Conservation (phyloP, 345 rosid genomes). For the Corchorus olitorius region DNA sequence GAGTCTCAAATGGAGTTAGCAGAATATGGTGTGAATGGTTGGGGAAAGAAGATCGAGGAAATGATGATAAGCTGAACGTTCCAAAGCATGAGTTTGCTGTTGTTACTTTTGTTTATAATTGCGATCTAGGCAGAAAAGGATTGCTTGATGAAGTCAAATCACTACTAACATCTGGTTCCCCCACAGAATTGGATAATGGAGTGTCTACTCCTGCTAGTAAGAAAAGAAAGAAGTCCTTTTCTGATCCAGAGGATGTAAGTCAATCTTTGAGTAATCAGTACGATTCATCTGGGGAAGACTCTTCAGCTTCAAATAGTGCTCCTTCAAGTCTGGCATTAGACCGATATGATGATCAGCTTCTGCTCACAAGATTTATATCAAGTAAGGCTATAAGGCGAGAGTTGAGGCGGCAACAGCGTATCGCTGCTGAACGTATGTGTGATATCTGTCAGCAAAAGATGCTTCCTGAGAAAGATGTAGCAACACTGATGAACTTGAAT, state of each 20-base stretch:
- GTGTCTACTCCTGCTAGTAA: conserved; percentile 28
- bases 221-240: conserved; percentile 72
- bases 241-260: conserved; percentile 81
- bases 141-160: conserved; percentile 55
- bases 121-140: conserved; percentile 75
- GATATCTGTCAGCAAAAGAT: conserved; percentile 91
- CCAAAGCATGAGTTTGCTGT: conserved; percentile 75
- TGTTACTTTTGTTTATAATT: conserved; percentile 58
- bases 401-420: conserved; percentile 74
- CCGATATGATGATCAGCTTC: conserved; percentile 57
- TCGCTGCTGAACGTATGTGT: conserved; percentile 85
- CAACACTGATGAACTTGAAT: conserved; percentile 73
- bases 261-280: conserved; percentile 58
- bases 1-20: conserved; percentile 38
- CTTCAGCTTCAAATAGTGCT: conserved; percentile 44
- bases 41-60: conserved; percentile 44
- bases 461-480: conserved; percentile 83
- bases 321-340: conserved; percentile 54
- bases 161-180: conserved; percentile 53
- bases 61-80: conserved; percentile 36
- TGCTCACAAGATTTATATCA: conserved; percentile 55
- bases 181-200: conserved; percentile 37
- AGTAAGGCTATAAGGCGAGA: conserved; percentile 69
- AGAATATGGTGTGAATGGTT: conserved; percentile 97
- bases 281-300: conserved; percentile 73